Evolutionary conservation across 2,329 filamentous ascomycete species (phyloP).

Genomic region (Penicillium sp.): DNA sequence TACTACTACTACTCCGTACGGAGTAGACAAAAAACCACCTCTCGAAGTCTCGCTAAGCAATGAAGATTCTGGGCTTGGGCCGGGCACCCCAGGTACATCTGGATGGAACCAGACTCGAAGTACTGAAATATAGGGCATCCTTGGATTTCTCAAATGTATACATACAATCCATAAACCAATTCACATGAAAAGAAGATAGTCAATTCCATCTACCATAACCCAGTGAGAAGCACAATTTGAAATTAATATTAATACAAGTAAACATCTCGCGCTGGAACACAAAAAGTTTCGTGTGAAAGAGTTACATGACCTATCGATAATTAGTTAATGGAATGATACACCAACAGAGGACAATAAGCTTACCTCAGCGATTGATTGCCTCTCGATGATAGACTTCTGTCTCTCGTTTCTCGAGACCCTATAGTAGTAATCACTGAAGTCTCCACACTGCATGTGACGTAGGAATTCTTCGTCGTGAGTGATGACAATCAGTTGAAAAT

Average conservation of each 20-base stretch:
- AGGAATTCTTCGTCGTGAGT: constrained; percentile 98
- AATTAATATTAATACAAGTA: no score
- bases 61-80: no score
- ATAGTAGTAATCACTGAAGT: constrained; percentile 91
- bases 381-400: constrained; percentile 83
- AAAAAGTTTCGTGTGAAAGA: not conserved
- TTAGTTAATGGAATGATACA: not conserved
- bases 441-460: constrained; percentile 84
- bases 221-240: not conserved
- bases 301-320: not conserved
- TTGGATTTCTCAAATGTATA: not conserved
- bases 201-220: not conserved
- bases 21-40: no score
- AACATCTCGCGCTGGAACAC: not conserved
- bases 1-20: no score
- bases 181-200: not conserved
- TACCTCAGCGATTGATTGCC: constrained; percentile 52
- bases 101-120: not conserved
- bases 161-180: not conserved
- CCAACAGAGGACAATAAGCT: constrained; percentile 12
- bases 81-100: no score
- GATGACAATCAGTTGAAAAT: constrained; percentile 98
- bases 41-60: no score
- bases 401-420: constrained; percentile 75
- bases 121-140: not conserved